Conservation (phyloP, 495 filamentous ascomycete species). For the Penicillium antarcticum region DNA sequence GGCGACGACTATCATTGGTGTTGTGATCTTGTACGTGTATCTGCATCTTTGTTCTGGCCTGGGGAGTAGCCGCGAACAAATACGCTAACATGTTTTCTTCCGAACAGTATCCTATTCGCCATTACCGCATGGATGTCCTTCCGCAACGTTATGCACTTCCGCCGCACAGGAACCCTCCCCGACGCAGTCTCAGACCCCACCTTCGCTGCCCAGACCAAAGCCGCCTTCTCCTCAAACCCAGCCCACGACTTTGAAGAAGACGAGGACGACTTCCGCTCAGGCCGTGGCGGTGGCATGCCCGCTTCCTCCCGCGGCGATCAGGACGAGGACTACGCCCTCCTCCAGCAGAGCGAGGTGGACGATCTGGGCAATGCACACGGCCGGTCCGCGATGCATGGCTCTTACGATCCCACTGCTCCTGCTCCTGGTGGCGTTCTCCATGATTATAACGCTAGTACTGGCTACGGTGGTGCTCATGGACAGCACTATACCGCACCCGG, state of each 20-base stretch:
- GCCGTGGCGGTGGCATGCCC: conserved; percentile 33
- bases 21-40: conserved; percentile 72
- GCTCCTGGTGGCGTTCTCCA: conserved; percentile 31
- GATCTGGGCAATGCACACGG: conserved; percentile 36
- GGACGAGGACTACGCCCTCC: conserved; percentile 46
- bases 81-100: conserved; percentile 7
- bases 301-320: conserved; percentile 32
- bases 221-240: conserved; percentile 49
- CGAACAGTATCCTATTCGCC: conserved; percentile 66
- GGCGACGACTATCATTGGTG: conserved; percentile 71
- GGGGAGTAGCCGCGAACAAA: neutral
- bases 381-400: conserved; percentile 34
- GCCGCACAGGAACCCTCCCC: conserved; percentile 72
- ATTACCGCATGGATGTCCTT: conserved; percentile 70
- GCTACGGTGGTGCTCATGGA: conserved; percentile 45
- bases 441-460: conserved; percentile 39
- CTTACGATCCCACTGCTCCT: conserved; percentile 40
- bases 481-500: conserved; percentile 35
- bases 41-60: neutral
- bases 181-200: conserved; percentile 56
- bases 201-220: conserved; percentile 46
- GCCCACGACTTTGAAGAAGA: conserved; percentile 48
- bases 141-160: conserved; percentile 75
- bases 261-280: conserved; percentile 47
- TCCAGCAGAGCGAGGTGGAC: conserved; percentile 46